These are phyloP conservation scores for Aureobasidium vineae DNA, from an alignment of 2,329 filamentous ascomycete species.

Conservation along the genomic window DNA sequence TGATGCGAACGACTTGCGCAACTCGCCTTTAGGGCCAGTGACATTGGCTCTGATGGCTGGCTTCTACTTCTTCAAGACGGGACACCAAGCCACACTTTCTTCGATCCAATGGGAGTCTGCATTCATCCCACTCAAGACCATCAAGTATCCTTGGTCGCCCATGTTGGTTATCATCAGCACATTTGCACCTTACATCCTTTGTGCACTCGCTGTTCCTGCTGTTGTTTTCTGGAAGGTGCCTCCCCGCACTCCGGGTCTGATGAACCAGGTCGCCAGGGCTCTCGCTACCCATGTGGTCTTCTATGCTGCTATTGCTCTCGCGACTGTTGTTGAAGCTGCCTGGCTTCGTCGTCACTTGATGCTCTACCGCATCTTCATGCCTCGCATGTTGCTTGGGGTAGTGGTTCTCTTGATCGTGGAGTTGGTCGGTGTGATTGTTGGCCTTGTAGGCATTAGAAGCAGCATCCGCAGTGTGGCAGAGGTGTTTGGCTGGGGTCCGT, in stretches of 20 bases:
- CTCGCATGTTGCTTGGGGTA: constrained; percentile 82
- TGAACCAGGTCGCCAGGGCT: constrained; percentile 69
- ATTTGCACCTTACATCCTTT: constrained; percentile 84
- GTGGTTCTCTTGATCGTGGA: constrained; percentile 73
- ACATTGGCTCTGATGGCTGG: constrained; percentile 84
- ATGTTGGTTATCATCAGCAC: constrained; percentile 80
- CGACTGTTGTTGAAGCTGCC: constrained; percentile 87
- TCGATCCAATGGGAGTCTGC: constrained; percentile 95
- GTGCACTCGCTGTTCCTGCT: constrained; percentile 74
- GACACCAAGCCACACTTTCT: constrained; percentile 83
- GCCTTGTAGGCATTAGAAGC: constrained; percentile 70
- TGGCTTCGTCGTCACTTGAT: constrained; percentile 88
- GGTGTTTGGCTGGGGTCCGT: constrained; percentile 71
- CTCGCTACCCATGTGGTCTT: constrained; percentile 75
- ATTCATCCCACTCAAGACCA: constrained; percentile 79
- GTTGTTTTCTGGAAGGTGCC: constrained; percentile 86
- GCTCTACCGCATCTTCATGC: constrained; percentile 92
- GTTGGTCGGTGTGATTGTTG: constrained; percentile 66
- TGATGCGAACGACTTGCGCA: constrained; percentile 60
- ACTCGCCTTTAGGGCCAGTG: constrained; percentile 75
- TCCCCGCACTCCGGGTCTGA: constrained; percentile 61
- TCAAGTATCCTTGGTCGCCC: constrained; percentile 88
- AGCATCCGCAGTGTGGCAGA: constrained; percentile 78
- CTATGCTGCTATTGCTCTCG: constrained; percentile 77
- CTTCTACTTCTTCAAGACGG: constrained; percentile 97